Conservation (phyloP, 2,329 filamentous ascomycete species). For the Xylaria sp. region DNA sequence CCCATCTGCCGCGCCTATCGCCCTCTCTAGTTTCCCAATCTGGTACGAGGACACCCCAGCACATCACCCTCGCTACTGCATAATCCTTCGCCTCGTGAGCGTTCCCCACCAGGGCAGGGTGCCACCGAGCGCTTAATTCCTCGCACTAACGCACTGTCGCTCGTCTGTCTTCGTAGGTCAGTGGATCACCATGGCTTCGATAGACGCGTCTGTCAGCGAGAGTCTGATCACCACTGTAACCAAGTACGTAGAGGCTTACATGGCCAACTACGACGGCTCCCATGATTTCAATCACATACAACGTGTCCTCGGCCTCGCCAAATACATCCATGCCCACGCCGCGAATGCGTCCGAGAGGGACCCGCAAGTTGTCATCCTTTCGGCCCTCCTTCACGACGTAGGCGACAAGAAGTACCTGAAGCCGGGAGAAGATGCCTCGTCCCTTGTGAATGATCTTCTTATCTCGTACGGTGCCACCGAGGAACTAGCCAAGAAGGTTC, state of each 20-base stretch:
- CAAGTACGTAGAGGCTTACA: conserved; percentile 75
- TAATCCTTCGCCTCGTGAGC: conserved; percentile 37
- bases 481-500: conserved; percentile 72
- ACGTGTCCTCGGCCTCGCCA: conserved; percentile 80
- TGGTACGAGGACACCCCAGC: conserved; percentile 32
- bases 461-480: conserved; percentile 65
- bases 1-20: conserved; percentile 32
- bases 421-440: conserved; percentile 66
- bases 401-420: conserved; percentile 84
- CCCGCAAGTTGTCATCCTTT: conserved; percentile 70
- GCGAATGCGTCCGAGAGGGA: conserved; percentile 53
- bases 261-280: conserved; percentile 82
- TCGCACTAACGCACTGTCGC: conserved; percentile 42
- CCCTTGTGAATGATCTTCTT: conserved; percentile 67
- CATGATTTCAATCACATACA: conserved; percentile 89
- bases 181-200: conserved; percentile 43
- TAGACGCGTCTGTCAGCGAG: conserved; percentile 45
- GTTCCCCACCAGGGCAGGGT: conserved; percentile 38
- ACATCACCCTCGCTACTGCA: conserved; percentile 17
- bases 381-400: conserved; percentile 86
- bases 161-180: conserved; percentile 39
- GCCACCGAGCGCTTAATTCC: conserved; percentile 44
- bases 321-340: conserved; percentile 66
- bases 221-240: conserved; percentile 67
- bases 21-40: conserved; percentile 29